Evolutionary conservation across 306 rosid species (phyloP).

Genomic region (Quercus engelmannii): DNA sequence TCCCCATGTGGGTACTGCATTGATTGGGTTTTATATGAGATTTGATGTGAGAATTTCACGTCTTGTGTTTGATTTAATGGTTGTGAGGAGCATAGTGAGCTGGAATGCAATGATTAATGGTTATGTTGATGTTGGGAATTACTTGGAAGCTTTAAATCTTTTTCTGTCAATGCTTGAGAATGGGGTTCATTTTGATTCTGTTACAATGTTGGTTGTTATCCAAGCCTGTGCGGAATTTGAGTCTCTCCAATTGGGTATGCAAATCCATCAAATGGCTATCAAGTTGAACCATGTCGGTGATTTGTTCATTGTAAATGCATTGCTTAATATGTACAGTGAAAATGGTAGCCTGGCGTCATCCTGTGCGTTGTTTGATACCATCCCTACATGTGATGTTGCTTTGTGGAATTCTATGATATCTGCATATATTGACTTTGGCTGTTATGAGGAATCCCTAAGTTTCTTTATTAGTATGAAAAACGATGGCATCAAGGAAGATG

Average conservation of each 20-base stretch:
- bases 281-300: conserved; percentile 29
- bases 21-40: conserved; percentile 38
- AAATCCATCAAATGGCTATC: conserved; percentile 44
- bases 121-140: conserved; percentile 36
- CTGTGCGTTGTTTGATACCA: conserved; percentile 18
- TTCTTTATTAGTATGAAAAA: conserved; percentile 28
- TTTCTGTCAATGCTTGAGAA: conserved; percentile 26
- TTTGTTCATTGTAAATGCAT: conserved; percentile 28
- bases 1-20: conserved; percentile 48
- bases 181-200: conserved; percentile 34
- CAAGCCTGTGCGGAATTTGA: conserved; percentile 41
- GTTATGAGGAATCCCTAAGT: conserved; percentile 33
- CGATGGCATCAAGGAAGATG: conserved; percentile 28
- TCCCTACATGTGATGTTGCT: conserved; percentile 33
- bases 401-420: conserved; percentile 53
- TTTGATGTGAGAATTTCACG: conserved; percentile 28
- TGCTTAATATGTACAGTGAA: conserved; percentile 39
- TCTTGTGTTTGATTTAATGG: conserved; percentile 30
- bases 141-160: conserved; percentile 25
- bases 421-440: conserved; percentile 18
- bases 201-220: conserved; percentile 28
- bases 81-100: conserved; percentile 38
- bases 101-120: conserved; percentile 43
- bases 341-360: conserved; percentile 28
- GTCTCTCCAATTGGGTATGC: conserved; percentile 30